Percentiles rank a stretch among this genome's conserved stretches.
Conservation (phyloP, 1,139 yeast genomes). For the Pichia sp. region DNA sequence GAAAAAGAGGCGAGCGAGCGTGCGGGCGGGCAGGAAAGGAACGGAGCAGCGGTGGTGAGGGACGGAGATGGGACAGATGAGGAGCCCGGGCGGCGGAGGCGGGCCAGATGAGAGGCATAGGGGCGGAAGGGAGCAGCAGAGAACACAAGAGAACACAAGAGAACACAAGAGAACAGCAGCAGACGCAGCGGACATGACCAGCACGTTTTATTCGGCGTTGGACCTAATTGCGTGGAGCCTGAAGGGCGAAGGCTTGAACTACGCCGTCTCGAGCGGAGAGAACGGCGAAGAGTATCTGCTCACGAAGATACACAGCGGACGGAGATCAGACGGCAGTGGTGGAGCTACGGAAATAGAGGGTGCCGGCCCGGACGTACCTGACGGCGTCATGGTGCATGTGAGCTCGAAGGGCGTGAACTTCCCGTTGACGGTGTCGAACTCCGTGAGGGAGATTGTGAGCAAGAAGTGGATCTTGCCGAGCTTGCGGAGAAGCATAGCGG, state of each 20-base stretch:
- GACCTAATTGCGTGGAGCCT: conserved; percentile 6
- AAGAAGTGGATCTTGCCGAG: not conserved
- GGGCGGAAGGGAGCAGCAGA: not conserved
- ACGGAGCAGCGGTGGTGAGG: not conserved
- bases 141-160: not conserved
- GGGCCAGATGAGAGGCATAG: not conserved
- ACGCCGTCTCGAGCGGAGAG: conserved; percentile 2
- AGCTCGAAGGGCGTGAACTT: not conserved
- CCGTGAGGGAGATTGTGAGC: conserved; percentile 1
- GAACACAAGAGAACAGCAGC: no score
- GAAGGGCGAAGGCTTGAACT: conserved; percentile 7
- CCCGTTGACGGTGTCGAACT: conserved; percentile 5
- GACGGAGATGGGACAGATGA: not conserved
- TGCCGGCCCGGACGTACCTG: not conserved
- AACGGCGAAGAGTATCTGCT: not conserved
- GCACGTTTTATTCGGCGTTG: conserved; percentile 3
- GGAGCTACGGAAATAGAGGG: no score
- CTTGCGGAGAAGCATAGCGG: not conserved
- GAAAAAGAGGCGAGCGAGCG: not conserved
- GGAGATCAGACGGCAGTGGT: not conserved
- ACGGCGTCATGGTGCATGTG: not conserved
- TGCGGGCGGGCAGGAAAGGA: not conserved
- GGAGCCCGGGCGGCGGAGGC: not conserved
- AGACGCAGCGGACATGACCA: not conserved
- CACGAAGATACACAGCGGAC: conserved; percentile 2